Base-by-base conservation (phyloP, 257 asterid genomes). In the Plantago major region DNA sequence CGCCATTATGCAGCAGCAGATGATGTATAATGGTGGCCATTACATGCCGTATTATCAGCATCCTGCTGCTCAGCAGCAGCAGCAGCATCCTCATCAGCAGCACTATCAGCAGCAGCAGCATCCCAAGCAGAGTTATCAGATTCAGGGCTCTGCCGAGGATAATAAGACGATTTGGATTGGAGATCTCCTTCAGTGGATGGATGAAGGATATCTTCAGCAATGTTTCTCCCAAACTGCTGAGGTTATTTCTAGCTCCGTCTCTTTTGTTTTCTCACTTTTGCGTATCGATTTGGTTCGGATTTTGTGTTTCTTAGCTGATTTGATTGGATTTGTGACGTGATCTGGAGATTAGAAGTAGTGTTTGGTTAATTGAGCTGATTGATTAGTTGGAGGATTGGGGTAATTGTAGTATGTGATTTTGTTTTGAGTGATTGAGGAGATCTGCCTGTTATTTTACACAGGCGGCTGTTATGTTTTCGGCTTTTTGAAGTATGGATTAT, bases 141-240 rank as follows among this genome's bases (percentile, higher is more conserved):
- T 74, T 67, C 94, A 78, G 54, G 61, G 61, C 49, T 72, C 89
- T 30, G 75, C 70, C 15, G 95, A 86, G 17, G 96, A 89, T 56
- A 89, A 89, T 56, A 80, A 76, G 74, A 84, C 97, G 43, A 73
- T 89, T 73, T 89, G 97, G 97, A 89, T 89, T 70, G 97, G 95
- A 37, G 97, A 89, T 84, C 94, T 89, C 57, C 88, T 78, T 67
- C 90, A 72, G 54, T 86, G 97, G 95, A 89, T 89, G 97, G 95
- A 86, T 66, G 97, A 89, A 66, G 67, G 53, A 42, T 89, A 89
- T 76, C 82, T 86, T 28, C 88, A 76, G 54, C 68, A 90, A 5
- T 89, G 95, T 68, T 89, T 89, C 66, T 56, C 79, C 43, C 84
- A 64, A 22, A 60, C 83, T 19, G 87, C 81, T 40, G 97, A 89